phyloP scores from a whole-genome alignment of 176 grass and related monocot genomes.

The Juncus inflexus region DNA sequence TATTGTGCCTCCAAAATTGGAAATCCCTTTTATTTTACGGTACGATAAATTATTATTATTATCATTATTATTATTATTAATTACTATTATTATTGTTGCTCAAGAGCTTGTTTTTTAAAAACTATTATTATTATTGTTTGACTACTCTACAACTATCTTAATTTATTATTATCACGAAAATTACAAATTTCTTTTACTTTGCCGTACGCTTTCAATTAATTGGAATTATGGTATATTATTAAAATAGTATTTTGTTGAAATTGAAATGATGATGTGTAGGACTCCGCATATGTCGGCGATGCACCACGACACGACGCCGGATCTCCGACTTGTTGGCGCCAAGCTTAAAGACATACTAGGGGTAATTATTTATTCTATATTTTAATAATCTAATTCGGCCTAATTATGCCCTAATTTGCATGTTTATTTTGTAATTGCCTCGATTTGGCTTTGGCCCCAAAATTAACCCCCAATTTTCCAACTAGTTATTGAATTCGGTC shows the following conservation, averaged over 20 bases:
- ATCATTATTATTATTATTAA: conserved; percentile 2
- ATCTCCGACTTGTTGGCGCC: conserved; percentile 62
- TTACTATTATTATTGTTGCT: too few species aligned
- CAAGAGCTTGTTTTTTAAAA: too few species aligned
- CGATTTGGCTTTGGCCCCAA: background rate
- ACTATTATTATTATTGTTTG: too few species aligned
- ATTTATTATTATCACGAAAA: too few species aligned
- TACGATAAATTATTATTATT: conserved; percentile 30
- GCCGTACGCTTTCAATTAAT: too few species aligned
- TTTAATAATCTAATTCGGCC: conserved; percentile 1
- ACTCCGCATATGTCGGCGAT: conserved; percentile 86
- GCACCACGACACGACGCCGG: conserved; percentile 85
- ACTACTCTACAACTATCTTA: too few species aligned
- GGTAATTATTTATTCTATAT: conserved; percentile 33
- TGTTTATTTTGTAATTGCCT: background rate
- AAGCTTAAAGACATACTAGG: conserved; percentile 85
- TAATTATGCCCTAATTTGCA: background rate
- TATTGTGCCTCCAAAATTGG: conserved; percentile 63
- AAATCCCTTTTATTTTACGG: conserved; percentile 59
- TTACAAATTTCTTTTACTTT: too few species aligned
- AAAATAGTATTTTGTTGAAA: conserved; percentile 14
- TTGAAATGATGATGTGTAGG: conserved; percentile 34
- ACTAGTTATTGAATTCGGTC: too few species aligned
- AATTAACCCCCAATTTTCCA: background rate
- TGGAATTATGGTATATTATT: background rate